Evolutionary conservation across 345 rosid genomes (phyloP), one percentile per base, ranked within the genome.

Genomic region (Dipteronia dyeriana): DNA sequence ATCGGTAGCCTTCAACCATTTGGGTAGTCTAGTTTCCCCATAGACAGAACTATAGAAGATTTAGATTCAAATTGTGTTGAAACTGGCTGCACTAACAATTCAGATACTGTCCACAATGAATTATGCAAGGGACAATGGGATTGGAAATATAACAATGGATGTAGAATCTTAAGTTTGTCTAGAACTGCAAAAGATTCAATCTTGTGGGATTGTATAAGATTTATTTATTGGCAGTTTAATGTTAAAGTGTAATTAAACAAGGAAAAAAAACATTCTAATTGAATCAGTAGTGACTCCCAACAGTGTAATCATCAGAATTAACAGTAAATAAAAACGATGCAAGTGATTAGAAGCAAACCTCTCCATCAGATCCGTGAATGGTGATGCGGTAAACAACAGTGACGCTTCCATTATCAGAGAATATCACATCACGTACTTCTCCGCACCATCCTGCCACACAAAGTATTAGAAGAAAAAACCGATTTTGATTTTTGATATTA

Each of bases 311-410:
- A 20, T 26, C 7, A 57, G 2, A 17, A 8, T 22, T 45, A 45
- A 13, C 56, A 12, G 10, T 19, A 23, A 43, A 22, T 9, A 0
- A 45, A 20, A 12, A 49, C 25, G 0, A 65, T 10, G 14, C 49
- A 45, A 9, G 12, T 10, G 49, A 45, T 45, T 45, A 69, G 76
- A 75, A 79, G 68, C 82, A 66, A 60, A 94, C 98, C 95, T 96
- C 99, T 79, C 97, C 97, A 79, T 96, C 99, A 11, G 98, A 93
- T 82, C 97, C 99, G 77, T 97, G 90, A 64, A 96, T 84, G 39
- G 98, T 92, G 80, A 96, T 92, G 69, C 98, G 97, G 82, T 94
- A 96, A 4, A 94, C 97, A 71, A 96, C 98, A 0, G 98, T 92
- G 68, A 96, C 96, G 65, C 87, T 88, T 74, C 97, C 97, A 77